phyloP scores from a whole-genome alignment of 2,329 filamentous ascomycete genomes.

The Elsinoe perseae region DNA sequence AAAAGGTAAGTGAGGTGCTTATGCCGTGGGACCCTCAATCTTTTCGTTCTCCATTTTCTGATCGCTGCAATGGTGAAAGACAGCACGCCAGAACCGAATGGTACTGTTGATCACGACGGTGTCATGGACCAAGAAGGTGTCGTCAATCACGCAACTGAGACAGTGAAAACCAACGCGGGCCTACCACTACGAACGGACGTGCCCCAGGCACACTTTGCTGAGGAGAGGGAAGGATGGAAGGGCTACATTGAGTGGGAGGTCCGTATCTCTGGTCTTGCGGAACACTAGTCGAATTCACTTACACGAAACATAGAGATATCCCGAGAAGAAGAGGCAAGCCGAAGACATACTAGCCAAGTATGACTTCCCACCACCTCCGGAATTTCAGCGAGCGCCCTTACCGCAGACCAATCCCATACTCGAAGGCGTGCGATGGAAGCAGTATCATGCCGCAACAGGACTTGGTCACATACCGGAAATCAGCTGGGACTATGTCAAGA shows the following conservation, averaged over 20 bases:
- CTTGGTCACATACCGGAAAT: conserved; percentile 46
- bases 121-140: too few relatives aligned
- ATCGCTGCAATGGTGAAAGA: neutral
- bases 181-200: conserved; percentile 2
- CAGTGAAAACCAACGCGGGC: neutral
- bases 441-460: conserved; percentile 40
- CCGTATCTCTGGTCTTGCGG: neutral
- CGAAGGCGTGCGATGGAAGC: conserved; percentile 40
- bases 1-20: neutral
- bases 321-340: conserved; percentile 56
- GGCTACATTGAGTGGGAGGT: conserved; percentile 61
- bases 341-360: conserved; percentile 48
- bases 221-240: conserved; percentile 37
- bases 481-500: conserved; percentile 37
- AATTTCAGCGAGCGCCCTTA: conserved; percentile 37
- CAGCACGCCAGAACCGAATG: neutral
- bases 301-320: conserved; percentile 41
- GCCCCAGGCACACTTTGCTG: conserved; percentile 32
- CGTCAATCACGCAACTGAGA: too few relatives aligned
- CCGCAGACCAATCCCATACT: conserved; percentile 39
- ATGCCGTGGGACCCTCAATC: neutral
- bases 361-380: conserved; percentile 41
- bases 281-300: neutral
- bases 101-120: neutral
- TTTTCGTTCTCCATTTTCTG: neutral